A percentile compares a stretch with the other conserved stretches of the same genome.
Evolutionary conservation across 2,329 filamentous ascomycete genomes (phyloP).

Genomic region (Exophiala sideris): DNA sequence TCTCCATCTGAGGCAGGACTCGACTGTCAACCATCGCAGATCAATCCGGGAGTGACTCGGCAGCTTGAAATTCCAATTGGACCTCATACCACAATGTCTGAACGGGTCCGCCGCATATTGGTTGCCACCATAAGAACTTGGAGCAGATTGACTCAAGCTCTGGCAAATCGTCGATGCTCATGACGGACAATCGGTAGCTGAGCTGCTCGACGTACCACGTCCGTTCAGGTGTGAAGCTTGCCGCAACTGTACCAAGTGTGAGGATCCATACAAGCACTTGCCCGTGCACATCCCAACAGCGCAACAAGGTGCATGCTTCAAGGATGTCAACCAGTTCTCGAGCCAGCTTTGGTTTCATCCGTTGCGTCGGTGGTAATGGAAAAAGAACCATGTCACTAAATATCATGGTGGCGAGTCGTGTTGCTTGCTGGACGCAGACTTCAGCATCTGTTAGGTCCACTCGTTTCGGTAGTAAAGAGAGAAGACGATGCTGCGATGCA

Average conservation of each 20-base stretch:
- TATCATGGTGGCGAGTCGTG: constrained; percentile 15
- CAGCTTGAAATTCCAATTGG: neutral
- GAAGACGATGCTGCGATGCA: constrained; percentile 15
- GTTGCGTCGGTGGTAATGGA: constrained; percentile 15
- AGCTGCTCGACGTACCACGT: constrained; percentile 18
- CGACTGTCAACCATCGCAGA: neutral
- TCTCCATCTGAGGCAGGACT: neutral
- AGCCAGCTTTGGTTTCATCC: constrained; percentile 14
- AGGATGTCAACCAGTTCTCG: constrained; percentile 12
- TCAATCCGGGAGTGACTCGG: no score
- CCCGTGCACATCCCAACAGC: constrained; percentile 16
- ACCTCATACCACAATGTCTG: constrained; percentile 16
- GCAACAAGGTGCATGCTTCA: constrained; percentile 4
- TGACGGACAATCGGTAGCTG: constrained; percentile 1
- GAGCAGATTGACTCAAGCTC: constrained; percentile 14
- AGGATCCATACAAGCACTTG: constrained; percentile 20
- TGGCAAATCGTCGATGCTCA: constrained; percentile 16
- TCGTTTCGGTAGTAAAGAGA: constrained; percentile 6
- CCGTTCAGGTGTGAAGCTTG: constrained; percentile 10
- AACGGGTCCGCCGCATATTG: constrained; percentile 17
- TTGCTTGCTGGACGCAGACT: constrained; percentile 10
- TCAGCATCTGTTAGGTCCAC: constrained; percentile 2
- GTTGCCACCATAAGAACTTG: constrained; percentile 22
- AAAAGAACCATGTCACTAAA: constrained; percentile 23
- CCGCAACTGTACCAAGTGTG: constrained; percentile 15